Conservation (phyloP, 345 rosid genomes). For the Populus simonii region DNA sequence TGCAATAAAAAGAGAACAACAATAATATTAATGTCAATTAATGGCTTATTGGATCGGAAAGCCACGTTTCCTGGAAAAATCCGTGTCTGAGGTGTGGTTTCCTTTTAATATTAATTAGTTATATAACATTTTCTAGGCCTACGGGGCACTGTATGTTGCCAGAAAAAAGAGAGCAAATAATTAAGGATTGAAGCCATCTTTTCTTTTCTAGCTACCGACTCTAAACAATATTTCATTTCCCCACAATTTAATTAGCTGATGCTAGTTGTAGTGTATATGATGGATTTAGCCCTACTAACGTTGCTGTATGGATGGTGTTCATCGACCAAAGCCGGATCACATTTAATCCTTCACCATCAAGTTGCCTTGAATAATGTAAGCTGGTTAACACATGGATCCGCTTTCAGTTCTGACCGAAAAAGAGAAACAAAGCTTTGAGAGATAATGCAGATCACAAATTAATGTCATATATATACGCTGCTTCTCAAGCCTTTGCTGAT, state of each 20-base stretch:
- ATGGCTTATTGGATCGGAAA: too few relatives aligned
- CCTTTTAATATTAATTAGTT: too few relatives aligned
- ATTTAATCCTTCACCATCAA: not conserved
- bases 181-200: too few relatives aligned
- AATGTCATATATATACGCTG: too few relatives aligned
- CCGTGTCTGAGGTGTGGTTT: not conserved
- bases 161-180: too few relatives aligned
- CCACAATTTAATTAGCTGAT: not conserved
- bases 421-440: not conserved
- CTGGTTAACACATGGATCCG: not conserved
- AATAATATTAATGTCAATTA: too few relatives aligned
- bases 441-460: not conserved
- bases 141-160: too few relatives aligned
- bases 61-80: not conserved
- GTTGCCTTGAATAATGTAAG: not conserved
- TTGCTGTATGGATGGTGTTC: not conserved
- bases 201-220: not conserved
- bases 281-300: not conserved
- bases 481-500: too few relatives aligned
- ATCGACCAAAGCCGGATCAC: too few relatives aligned
- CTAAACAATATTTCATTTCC: not conserved
- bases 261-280: not conserved
- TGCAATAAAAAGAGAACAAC: not conserved
- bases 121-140: too few relatives aligned
- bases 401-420: not conserved